Evolutionary conservation across 164 flowering plant genomes (phyloP).

Genomic region (Annona squamosa): DNA sequence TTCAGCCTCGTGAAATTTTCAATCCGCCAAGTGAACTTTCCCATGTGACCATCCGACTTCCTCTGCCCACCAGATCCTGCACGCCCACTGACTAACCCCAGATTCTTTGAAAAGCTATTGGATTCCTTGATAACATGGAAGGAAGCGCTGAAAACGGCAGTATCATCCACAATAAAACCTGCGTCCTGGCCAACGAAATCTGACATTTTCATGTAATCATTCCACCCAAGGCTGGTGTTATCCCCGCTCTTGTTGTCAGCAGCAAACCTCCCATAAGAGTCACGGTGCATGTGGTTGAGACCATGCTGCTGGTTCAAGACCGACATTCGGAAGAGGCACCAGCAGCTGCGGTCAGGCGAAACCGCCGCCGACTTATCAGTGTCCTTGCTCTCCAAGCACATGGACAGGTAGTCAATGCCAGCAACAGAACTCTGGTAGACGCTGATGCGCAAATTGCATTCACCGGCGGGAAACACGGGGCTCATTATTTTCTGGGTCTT

Average conservation of each 20-base stretch:
- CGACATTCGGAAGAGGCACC: slow-evolving; percentile 97
- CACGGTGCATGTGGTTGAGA: slow-evolving; percentile 77
- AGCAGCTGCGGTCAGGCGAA: slow-evolving; percentile 71
- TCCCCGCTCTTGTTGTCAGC: slow-evolving; percentile 92
- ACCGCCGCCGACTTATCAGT: slow-evolving; percentile 47
- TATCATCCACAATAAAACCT: slow-evolving; percentile 84
- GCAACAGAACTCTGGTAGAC: slow-evolving; percentile 85
- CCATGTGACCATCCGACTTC: slow-evolving; percentile 84
- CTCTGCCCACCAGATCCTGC: slow-evolving; percentile 43
- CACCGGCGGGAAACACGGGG: slow-evolving; percentile 89
- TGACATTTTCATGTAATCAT: slow-evolving; percentile 94
- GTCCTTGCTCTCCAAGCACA: slow-evolving; percentile 98
- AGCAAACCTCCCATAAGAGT: slow-evolving; percentile 91
- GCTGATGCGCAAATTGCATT: slow-evolving; percentile 85
- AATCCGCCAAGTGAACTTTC: slow-evolving; percentile 90
- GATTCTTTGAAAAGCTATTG: slow-evolving; percentile 70
- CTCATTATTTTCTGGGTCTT: slow-evolving; percentile 98
- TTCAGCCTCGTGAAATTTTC: slow-evolving; percentile 88
- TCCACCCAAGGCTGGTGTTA: slow-evolving; percentile 95
- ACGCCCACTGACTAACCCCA: slow-evolving; percentile 49
- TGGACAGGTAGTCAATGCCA: slow-evolving; percentile 75
- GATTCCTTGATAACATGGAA: slow-evolving; percentile 91
- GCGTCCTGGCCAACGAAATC: slow-evolving; percentile 62
- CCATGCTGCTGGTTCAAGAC: slow-evolving; percentile 87
- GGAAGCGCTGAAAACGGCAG: slow-evolving; percentile 81